These are phyloP conservation scores for Volvox africanus DNA, from an alignment of 139 green algal genomes.

Conservation along the genomic window DNA sequence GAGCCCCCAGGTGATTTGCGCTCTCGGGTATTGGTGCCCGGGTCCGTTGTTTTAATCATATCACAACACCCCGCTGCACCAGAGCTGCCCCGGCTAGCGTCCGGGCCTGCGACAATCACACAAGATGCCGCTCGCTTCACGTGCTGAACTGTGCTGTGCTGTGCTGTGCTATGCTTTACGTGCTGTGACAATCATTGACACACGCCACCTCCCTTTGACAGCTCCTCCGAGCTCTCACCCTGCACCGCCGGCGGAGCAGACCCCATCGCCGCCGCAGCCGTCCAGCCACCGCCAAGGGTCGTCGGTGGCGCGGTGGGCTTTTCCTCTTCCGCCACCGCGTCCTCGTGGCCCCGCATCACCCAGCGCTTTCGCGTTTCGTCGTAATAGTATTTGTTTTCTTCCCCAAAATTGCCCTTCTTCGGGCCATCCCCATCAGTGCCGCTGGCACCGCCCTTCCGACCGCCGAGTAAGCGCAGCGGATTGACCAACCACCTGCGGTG, in stretches of 20 bases:
- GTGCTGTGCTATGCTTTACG: background rate
- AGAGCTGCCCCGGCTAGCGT: background rate
- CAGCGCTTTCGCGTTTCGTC: slow-evolving; percentile 43
- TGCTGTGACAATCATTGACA: too few species aligned
- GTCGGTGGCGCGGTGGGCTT: slow-evolving; percentile 26
- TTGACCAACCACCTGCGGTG: slow-evolving; percentile 27
- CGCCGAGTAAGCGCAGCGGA: slow-evolving; percentile 23
- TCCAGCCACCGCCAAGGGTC: background rate
- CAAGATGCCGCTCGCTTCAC: background rate
- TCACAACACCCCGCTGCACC: background rate
- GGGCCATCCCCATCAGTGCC: background rate
- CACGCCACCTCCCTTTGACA: background rate
- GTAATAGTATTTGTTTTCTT: slow-evolving; percentile 52
- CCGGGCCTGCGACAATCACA: too few species aligned
- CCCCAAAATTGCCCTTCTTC: slow-evolving; percentile 35
- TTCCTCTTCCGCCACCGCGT: slow-evolving; percentile 15
- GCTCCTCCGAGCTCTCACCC: background rate
- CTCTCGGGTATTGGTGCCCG: too few species aligned
- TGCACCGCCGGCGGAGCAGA: background rate
- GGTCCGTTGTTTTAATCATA: background rate
- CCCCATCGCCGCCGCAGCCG: background rate
- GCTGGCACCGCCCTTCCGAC: slow-evolving; percentile 6
- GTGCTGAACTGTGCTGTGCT: background rate
- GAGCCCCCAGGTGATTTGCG: too few species aligned
- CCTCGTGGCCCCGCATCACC: slow-evolving; percentile 45